phyloP scores from a whole-genome alignment of 1,139 yeast genomes.

The Geotrichum candidum region DNA sequence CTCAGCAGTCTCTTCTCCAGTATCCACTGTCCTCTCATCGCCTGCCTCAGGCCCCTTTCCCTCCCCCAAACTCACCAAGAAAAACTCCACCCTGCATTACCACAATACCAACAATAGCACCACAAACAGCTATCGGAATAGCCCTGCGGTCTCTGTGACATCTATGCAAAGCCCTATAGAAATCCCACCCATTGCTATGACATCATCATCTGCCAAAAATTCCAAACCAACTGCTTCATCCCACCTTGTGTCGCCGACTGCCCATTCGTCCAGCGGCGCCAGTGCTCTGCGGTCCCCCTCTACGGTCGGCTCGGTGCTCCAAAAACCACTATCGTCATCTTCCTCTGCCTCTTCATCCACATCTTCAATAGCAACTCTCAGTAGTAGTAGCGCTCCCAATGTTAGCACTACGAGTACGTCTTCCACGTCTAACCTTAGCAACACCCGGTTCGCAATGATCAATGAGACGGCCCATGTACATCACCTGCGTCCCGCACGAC shows the following conservation, averaged over 20 bases:
- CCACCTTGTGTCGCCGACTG: neutral
- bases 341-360: conserved; percentile 11
- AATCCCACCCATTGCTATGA: conserved; percentile 12
- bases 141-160: neutral
- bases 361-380: conserved; percentile 1
- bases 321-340: conserved; percentile 4
- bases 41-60: neutral
- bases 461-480: conserved; percentile 53
- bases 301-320: neutral
- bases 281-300: neutral
- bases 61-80: neutral
- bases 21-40: neutral
- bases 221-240: neutral
- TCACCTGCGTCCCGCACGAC: conserved; percentile 63
- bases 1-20: neutral
- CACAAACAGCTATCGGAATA: neutral
- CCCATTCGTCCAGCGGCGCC: neutral
- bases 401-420: conserved; percentile 11
- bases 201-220: neutral
- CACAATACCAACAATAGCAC: neutral
- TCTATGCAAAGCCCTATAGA: neutral
- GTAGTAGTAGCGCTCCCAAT: neutral
- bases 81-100: neutral
- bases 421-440: conserved; percentile 11
- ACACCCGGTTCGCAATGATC: conserved; percentile 10